Evolutionary conservation across 164 flowering plant species (phyloP), one percentile per base, ranked within the genome.

Genomic region (Nymphaea colorata): DNA sequence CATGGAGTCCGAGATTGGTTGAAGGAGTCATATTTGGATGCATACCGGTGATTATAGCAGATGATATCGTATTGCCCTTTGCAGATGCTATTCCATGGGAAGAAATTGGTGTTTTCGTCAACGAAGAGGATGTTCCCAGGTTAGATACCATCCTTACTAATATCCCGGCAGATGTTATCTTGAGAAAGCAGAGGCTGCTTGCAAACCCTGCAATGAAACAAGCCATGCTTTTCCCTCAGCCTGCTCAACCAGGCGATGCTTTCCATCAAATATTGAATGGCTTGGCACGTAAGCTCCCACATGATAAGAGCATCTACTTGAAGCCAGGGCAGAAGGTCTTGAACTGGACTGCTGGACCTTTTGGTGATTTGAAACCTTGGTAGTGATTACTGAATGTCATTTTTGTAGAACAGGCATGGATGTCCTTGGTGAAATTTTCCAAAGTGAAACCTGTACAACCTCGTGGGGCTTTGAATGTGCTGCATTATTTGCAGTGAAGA

Each of bases 71-170:
- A 43, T 61, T 93, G 43, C 98, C 97, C 14, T 93, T 93, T 74
- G 94, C 97, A 3, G 97, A 93, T 80, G 98, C 98, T 12, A 93
- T 93, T 68, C 96, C 97, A 2, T 93, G 96, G 97, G 98, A 93
- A 76, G 96, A 91, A 43, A 89, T 91, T 55, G 98, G 97, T 3
- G 90, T 93, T 41, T 91, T 82, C 76, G 89, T 91, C 7, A 90
- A 78, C 2, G 98, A 91, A 76, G 76, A 89, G 66, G 97, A 93
- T 72, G 97, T 93, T 41, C 91, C 96, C 3, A 80, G 86, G 66
- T 69, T 93, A 77, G 98, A 93, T 72, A 83, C 94, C 0, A 91
- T 91, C 61, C 88, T 93, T 51, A 89, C 97, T 2, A 86, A 96
- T 1, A 87, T 91, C 44, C 91, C 98, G 4, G 76, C 88, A 4